Base-by-base conservation (phyloP, 177 flowering plant species). In the Vitis hybrid region DNA sequence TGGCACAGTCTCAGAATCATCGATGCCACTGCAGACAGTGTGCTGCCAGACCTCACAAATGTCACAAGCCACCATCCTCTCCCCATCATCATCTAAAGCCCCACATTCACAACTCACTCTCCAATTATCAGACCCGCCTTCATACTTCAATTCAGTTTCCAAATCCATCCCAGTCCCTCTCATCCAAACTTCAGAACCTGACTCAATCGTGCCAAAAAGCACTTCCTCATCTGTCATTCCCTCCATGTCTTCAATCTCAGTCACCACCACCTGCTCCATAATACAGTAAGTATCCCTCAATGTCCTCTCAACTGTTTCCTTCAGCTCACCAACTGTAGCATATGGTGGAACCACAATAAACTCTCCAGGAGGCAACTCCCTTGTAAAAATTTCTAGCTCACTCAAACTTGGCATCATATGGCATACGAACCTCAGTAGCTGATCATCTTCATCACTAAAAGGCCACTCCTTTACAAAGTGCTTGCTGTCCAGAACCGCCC, bases 31-130 rank as follows among this genome's bases (percentile, higher is more conserved):
- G 76, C 97, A 91, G 33, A 82, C 71, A 0, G 97, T 91, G 70
- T 91, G 95, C 73, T 88, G 90, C 97, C 97, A 91, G 47, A 85
- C 85, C 82, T 86, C 95, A 51, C 97, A 91, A 1, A 87, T 65
- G 54, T 91, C 97, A 71, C 97, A 90, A 0, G 90, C 78, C 61
- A 90, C 84, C 95, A 91, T 91, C 74, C 92, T 78, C 80, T 91
- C 97, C 24, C 97, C 97, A 70, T 91, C 97, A 69, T 90, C 95
- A 65, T 91, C 97, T 14, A 15, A 57, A 0, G 95, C 88, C 3
- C 97, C 95, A 62, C 97, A 90, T 62, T 72, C 72, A 59, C 97
- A 91, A 8, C 71, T 79, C 38, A 90, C 92, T 7, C 19, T 85
- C 97, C 97, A 91, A 17, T 71, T 85, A 0, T 88, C 89, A 2